Conservation (phyloP, 257 asterid genomes). For the Scutellaria minor region DNA sequence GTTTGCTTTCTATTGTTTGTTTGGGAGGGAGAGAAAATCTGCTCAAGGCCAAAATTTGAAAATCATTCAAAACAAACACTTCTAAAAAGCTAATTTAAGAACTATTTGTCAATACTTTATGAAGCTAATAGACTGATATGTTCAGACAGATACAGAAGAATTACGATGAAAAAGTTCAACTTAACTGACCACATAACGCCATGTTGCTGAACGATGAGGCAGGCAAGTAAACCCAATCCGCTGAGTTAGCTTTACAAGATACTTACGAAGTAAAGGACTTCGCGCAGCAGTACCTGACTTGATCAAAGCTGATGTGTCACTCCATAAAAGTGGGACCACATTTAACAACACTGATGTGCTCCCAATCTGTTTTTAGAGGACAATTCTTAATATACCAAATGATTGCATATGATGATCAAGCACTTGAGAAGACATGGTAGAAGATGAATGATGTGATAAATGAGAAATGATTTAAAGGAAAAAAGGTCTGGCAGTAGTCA, state of each 20-base stretch:
- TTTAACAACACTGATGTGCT: constrained; percentile 64
- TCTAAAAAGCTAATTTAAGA: constrained; percentile 24
- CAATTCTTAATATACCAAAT: constrained; percentile 19
- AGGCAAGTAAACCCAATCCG: constrained; percentile 83
- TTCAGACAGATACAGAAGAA: constrained; percentile 25
- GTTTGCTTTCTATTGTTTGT: constrained; percentile 9
- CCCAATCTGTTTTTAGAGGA: constrained; percentile 65
- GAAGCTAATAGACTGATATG: constrained; percentile 27
- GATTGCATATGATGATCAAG: constrained; percentile 16
- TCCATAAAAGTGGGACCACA: constrained; percentile 79
- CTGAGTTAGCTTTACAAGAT: constrained; percentile 82
- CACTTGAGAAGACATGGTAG: constrained; percentile 10
- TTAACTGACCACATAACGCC: constrained; percentile 90
- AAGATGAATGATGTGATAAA: constrained; percentile 21
- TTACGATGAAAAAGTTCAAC: constrained; percentile 17
- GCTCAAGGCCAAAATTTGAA: constrained; percentile 14
- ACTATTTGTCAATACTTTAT: constrained; percentile 12
- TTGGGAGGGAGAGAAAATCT: constrained; percentile 13
- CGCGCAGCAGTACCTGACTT: constrained; percentile 74
- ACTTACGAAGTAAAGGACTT: constrained; percentile 94
- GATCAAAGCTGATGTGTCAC: constrained; percentile 62
- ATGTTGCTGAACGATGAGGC: constrained; percentile 78
- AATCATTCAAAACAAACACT: constrained; percentile 14
- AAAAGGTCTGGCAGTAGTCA: constrained; percentile 9
- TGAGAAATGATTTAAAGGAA: background rate